Percentiles rank a stretch among this genome's conserved stretches.
These are phyloP conservation scores for Niebla homalea DNA, from an alignment of 495 filamentous ascomycete species.

Conservation along the genomic window DNA sequence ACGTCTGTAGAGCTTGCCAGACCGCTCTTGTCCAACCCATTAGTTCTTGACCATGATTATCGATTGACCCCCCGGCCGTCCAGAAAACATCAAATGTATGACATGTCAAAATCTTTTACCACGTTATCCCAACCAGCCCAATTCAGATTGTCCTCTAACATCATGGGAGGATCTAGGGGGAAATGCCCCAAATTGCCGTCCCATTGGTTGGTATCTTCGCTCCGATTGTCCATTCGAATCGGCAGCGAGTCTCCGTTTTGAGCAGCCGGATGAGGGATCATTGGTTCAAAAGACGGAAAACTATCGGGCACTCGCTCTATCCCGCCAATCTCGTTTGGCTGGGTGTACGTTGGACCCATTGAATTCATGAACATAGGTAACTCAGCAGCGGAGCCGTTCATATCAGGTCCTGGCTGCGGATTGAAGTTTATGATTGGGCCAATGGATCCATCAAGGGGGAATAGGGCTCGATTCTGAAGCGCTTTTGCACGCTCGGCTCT, in stretches of 20 bases:
- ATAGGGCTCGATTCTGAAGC: constrained; percentile 15
- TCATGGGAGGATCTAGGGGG: constrained; percentile 2
- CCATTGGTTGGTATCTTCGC: constrained; percentile 2
- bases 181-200: constrained; percentile 1
- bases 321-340: background rate
- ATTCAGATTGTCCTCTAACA: constrained; percentile 11
- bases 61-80: background rate
- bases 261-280: background rate
- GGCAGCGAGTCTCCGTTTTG: background rate
- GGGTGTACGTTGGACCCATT: background rate
- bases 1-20: too few species aligned
- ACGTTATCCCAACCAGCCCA: constrained; percentile 21
- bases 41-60: background rate
- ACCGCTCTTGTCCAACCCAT: background rate
- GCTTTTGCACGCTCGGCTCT: constrained; percentile 31
- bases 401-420: constrained; percentile 2
- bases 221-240: background rate
- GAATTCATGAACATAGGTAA: constrained; percentile 2
- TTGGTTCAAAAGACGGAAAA: background rate
- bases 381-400: constrained; percentile 2
- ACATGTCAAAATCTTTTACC: constrained; percentile 17
- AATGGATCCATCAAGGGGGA: constrained; percentile 17
- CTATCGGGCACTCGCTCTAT: background rate
- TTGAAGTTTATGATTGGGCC: constrained; percentile 7
- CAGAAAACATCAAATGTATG: background rate